Conservation (phyloP, 495 filamentous ascomycete species). For the Geoglossum glabrum region DNA sequence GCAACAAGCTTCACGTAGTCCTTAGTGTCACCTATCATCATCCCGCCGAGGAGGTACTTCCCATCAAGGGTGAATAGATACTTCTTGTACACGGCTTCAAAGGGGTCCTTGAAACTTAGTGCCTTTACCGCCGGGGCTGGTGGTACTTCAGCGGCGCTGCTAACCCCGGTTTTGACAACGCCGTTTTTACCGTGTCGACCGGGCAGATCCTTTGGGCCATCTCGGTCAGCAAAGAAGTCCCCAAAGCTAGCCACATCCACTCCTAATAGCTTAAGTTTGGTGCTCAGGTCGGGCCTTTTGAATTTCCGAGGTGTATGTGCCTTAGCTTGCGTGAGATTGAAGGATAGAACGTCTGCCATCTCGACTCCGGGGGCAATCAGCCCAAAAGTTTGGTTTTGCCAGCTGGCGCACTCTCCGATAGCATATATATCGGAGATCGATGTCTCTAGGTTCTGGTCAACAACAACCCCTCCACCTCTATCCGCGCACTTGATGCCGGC, state of each 20-base stretch:
- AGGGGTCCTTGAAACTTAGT: conserved; percentile 82
- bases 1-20: conserved; percentile 90
- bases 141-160: conserved; percentile 31
- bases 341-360: conserved; percentile 92
- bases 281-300: conserved; percentile 77
- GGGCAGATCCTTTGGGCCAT: conserved; percentile 62
- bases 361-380: conserved; percentile 88
- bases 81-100: conserved; percentile 90
- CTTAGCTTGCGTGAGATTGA: conserved; percentile 76
- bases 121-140: conserved; percentile 52
- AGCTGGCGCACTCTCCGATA: conserved; percentile 87
- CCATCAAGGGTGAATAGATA: conserved; percentile 86
- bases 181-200: conserved; percentile 17
- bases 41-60: conserved; percentile 81
- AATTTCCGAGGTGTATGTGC: conserved; percentile 48
- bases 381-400: conserved; percentile 84
- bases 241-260: conserved; percentile 93
- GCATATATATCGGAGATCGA: conserved; percentile 63
- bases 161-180: conserved; percentile 15
- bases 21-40: conserved; percentile 95
- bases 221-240: conserved; percentile 86
- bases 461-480: conserved; percentile 58
- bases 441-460: conserved; percentile 53
- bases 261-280: conserved; percentile 80
- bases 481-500: conserved; percentile 57